Evolutionary conservation across 1,139 yeast genomes (phyloP).

Genomic region (Yamadazyma jaroonii): DNA sequence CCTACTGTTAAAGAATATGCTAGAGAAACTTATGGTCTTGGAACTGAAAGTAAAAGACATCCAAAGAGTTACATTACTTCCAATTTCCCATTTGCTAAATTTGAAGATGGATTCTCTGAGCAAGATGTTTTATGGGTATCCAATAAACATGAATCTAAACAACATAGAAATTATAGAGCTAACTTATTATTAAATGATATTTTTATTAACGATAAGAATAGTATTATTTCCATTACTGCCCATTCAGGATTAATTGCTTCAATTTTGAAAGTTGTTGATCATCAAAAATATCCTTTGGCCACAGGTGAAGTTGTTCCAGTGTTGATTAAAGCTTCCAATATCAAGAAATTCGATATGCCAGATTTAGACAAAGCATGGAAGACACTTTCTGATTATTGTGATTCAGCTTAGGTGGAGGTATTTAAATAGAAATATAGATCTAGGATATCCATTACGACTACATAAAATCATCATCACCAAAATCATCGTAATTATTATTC

Average conservation of each 20-base stretch:
- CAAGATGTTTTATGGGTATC: constrained; percentile 28
- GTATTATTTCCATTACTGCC: constrained; percentile 30
- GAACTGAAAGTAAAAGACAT: constrained; percentile 35
- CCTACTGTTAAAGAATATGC: constrained; percentile 32
- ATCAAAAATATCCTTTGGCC: constrained; percentile 19
- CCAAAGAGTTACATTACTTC: constrained; percentile 20
- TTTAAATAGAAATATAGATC: neutral
- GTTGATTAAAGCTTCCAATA: constrained; percentile 14
- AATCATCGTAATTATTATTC: constrained; percentile 49
- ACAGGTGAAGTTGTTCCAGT: constrained; percentile 26
- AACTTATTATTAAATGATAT: constrained; percentile 28
- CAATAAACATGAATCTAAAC: constrained; percentile 22
- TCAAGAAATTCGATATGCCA: constrained; percentile 9
- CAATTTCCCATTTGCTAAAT: constrained; percentile 23
- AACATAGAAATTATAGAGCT: constrained; percentile 28
- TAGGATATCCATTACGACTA: constrained; percentile 29
- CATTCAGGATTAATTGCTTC: constrained; percentile 35
- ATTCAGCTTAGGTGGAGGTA: no score
- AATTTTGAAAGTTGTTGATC: constrained; percentile 26
- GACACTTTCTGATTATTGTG: constrained; percentile 8
- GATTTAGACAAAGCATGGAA: constrained; percentile 16
- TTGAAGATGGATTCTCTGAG: constrained; percentile 28
- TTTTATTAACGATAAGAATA: constrained; percentile 23
- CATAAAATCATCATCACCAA: constrained; percentile 88
- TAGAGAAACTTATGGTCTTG: constrained; percentile 39